Evolutionary conservation across 2,329 filamentous ascomycete genomes (phyloP), one percentile per base, ranked within the genome.

Genomic region (Cladosporium phlei): DNA sequence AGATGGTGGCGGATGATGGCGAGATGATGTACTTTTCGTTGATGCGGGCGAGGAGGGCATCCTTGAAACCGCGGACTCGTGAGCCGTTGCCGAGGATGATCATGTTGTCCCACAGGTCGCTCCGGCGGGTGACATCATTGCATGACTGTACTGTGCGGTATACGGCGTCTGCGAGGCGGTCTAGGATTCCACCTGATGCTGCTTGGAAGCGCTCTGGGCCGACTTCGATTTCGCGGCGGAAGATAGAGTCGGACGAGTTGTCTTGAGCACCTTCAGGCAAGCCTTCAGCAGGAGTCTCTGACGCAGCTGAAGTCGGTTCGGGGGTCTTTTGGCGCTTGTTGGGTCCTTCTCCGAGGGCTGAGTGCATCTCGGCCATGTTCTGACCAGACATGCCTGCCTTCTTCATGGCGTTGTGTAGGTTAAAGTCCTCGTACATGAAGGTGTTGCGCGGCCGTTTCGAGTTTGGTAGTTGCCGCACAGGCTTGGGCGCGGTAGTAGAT

Each of bases 1-100:
- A 97, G 60, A 97, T 97, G 32, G 90, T 96, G 40, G 88, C 89
- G 1, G 88, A 91, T 21, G 85, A 90, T 0, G 93, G 93, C 2
- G 90, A 95, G 55, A 98, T 83, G 45, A 96, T 78, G 66, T 95
- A 93, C 54, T 90, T 89, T 38, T 83, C 78, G 28, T 79, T 79
- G 27, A 98, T 78, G 0, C 83, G 89, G 58, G 85, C 78, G 28
- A 97, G 66, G 38, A 98, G 82, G 55, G 91, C 88, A 59, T 96
- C 89, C 55, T 86, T 90, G 65, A 98, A 91, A 4, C 93, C 81
- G 69, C 76, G 74, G 39, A 84, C 70, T 59, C 73, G 79, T 50
- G 78, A 82, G 48, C 93, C 93, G 60, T 95, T 95, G 56, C 93
- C 93, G 43, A 95, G 86, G 46, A 98, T 85, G 55, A 95, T 84